Conservation (phyloP, 75 land plant genomes). For the Chamaecyparis obtusa region DNA sequence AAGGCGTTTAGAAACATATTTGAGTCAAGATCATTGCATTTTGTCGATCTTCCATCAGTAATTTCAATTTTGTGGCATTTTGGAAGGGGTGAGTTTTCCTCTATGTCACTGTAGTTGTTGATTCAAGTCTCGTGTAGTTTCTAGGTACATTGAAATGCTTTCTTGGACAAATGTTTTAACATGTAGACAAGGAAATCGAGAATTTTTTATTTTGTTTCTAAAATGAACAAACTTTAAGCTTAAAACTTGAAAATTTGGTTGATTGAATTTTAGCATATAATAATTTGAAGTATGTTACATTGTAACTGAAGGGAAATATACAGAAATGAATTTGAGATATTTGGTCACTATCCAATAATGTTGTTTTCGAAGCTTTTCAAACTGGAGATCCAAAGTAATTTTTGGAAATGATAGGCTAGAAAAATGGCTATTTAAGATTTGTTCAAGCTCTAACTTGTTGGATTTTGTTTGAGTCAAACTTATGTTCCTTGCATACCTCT, state of each 20-base stretch:
- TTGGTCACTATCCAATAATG: background rate
- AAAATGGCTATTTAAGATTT: background rate
- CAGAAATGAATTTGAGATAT: background rate
- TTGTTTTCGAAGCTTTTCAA: background rate
- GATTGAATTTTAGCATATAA: no score
- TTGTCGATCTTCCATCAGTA: background rate
- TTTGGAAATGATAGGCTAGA: background rate
- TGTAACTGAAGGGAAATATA: background rate
- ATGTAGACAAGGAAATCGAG: background rate
- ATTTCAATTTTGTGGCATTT: background rate
- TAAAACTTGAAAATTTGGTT: background rate
- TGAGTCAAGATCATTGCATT: background rate
- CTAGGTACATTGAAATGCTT: constrained; percentile 1
- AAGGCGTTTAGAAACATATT: background rate
- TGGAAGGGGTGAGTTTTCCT: background rate
- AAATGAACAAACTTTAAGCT: no score
- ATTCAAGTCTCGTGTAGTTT: background rate
- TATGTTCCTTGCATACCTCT: no score
- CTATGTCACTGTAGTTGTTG: background rate
- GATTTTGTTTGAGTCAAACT: background rate
- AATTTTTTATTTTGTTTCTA: background rate
- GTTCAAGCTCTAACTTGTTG: background rate
- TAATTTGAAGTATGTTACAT: background rate
- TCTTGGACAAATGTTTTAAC: background rate
- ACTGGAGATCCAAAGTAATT: background rate